phyloP scores from a whole-genome alignment of 768 basidiomycete genomes.

The Panaeolus papilionaceus region DNA sequence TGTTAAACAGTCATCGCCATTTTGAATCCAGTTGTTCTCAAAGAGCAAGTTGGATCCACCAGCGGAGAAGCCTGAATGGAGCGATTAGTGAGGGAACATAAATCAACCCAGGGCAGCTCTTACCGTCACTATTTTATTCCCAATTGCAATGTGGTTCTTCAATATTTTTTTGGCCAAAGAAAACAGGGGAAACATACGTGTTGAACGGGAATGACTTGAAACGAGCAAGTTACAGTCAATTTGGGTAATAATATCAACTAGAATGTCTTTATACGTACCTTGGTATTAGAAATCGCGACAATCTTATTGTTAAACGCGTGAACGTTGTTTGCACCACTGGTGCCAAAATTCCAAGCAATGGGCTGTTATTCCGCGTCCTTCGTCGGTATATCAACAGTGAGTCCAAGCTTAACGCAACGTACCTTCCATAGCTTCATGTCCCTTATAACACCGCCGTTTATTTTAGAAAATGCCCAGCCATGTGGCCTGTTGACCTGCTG shows the following conservation, averaged over 20 bases:
- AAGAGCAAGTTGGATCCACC: constrained; percentile 63
- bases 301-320: constrained; percentile 63
- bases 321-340: constrained; percentile 53
- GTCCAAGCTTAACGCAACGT: neutral
- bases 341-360: constrained; percentile 64
- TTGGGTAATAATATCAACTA: neutral
- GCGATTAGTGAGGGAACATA: neutral
- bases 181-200: constrained; percentile 45
- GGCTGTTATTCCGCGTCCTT: constrained; percentile 39
- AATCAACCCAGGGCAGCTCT: neutral
- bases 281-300: constrained; percentile 53
- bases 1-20: constrained; percentile 69
- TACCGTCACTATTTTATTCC: neutral
- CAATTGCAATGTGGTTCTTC: neutral
- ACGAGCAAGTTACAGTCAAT: neutral
- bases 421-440: constrained; percentile 67
- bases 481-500: constrained; percentile 61
- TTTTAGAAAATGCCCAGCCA: constrained; percentile 59
- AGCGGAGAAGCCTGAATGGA: constrained; percentile 51
- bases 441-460: constrained; percentile 57
- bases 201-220: constrained; percentile 63
- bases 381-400: neutral
- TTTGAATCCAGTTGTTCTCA: constrained; percentile 61
- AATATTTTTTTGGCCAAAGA: neutral
- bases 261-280: constrained; percentile 29